Percentiles rank a stretch among this genome's conserved stretches.
phyloP scores from a whole-genome alignment of 2,329 filamentous ascomycete species.

The Juglanconis sp. region DNA sequence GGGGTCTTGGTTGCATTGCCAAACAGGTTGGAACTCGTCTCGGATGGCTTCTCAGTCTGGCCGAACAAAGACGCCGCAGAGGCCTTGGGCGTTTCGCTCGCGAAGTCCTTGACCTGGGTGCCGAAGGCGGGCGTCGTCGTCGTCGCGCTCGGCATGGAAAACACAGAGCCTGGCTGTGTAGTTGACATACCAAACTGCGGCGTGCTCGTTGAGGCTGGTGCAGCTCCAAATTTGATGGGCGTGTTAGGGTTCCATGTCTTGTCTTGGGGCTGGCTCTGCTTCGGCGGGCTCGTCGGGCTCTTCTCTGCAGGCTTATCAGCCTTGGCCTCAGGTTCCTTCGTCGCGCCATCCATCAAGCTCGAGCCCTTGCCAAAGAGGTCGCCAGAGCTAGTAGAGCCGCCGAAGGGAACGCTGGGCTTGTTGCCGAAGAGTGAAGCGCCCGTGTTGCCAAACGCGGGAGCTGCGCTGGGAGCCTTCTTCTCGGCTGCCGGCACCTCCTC shows the following conservation, averaged over 20 bases:
- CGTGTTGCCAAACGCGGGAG: slow-evolving; percentile 38
- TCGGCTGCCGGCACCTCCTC: slow-evolving; percentile 44
- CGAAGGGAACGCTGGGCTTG: slow-evolving; percentile 29
- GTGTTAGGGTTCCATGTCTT: slow-evolving; percentile 48
- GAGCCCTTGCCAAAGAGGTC: slow-evolving; percentile 41
- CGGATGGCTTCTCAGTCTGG: slow-evolving; percentile 12
- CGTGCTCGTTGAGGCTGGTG: slow-evolving; percentile 24
- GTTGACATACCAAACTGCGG: slow-evolving; percentile 30
- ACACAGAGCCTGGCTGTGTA: slow-evolving; percentile 30
- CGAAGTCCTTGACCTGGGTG: slow-evolving; percentile 21
- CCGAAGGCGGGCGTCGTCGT: slow-evolving; percentile 3
- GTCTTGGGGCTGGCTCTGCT: slow-evolving; percentile 32
- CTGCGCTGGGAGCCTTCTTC: slow-evolving; percentile 38
- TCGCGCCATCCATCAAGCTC: slow-evolving; percentile 56
- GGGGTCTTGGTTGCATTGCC: slow-evolving; percentile 14
- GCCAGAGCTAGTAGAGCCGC: slow-evolving; percentile 38
- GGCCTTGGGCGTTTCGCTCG: slow-evolving; percentile 13
- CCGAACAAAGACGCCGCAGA: slow-evolving; percentile 16
- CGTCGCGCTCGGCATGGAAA: slow-evolving; percentile 25
- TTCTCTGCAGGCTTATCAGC: slow-evolving; percentile 29
- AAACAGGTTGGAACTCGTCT: slow-evolving; percentile 16
- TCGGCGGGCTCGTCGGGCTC: slow-evolving; percentile 43
- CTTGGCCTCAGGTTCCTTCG: slow-evolving; percentile 47
- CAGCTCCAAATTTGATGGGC: slow-evolving; percentile 52
- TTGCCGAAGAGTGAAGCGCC: slow-evolving; percentile 37